phyloP scores from a whole-genome alignment of 345 rosid species.

The Hibiscus tridactylites region DNA sequence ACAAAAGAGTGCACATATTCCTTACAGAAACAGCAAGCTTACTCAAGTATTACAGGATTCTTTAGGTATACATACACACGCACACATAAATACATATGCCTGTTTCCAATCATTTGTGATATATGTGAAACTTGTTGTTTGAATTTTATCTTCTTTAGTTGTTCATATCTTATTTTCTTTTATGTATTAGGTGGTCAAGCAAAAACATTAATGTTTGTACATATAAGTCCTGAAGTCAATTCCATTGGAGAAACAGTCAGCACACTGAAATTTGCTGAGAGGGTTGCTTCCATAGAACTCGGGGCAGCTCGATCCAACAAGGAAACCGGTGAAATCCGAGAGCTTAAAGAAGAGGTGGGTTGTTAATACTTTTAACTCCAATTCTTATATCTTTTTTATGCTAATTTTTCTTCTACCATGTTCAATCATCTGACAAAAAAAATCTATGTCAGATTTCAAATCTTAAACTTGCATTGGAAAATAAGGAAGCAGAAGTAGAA shows the following conservation, averaged over 20 bases:
- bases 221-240: conserved; percentile 78
- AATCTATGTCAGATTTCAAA: conserved; percentile 17
- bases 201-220: conserved; percentile 93
- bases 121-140: neutral
- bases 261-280: conserved; percentile 93
- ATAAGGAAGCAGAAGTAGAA: conserved; percentile 80
- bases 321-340: conserved; percentile 84
- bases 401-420: neutral
- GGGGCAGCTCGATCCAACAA: conserved; percentile 93
- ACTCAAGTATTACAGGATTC: conserved; percentile 93
- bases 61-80: conserved; percentile 39
- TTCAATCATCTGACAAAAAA: neutral
- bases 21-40: conserved; percentile 92
- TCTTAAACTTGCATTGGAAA: conserved; percentile 66
- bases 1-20: conserved; percentile 83
- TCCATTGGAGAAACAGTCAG: conserved; percentile 86
- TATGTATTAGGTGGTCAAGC: conserved; percentile 77
- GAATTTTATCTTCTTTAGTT: neutral
- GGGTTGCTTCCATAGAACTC: conserved; percentile 89
- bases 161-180: neutral
- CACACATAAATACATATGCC: conserved; percentile 35
- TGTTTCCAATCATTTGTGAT: neutral
- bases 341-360: conserved; percentile 82
- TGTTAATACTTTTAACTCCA: neutral
- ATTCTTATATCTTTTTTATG: neutral